phyloP scores from a whole-genome alignment of 1,284 basidiomycete genomes.

The Xanthoconium separans region DNA sequence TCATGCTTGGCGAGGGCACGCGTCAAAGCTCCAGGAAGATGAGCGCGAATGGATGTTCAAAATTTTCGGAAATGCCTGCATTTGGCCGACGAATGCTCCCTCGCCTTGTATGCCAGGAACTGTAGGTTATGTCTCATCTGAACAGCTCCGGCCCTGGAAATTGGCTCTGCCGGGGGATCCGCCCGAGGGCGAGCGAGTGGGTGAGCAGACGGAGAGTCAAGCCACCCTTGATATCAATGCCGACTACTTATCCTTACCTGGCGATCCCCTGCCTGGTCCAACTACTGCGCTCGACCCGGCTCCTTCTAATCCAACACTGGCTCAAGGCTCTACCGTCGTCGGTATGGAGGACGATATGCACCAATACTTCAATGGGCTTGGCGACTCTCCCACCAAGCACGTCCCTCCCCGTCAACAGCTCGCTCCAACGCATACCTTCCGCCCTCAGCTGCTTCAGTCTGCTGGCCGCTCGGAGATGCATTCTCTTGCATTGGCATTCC shows the following conservation, averaged over 20 bases:
- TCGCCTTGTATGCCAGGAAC: constrained; percentile 12
- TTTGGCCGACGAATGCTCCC: neutral
- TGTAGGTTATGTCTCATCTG: constrained; percentile 10
- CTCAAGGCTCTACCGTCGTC: constrained; percentile 2
- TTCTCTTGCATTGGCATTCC: constrained; percentile 3
- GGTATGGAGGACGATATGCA: constrained; percentile 27
- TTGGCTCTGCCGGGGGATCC: constrained; percentile 6
- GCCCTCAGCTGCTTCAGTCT: constrained; percentile 6
- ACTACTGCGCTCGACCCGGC: neutral
- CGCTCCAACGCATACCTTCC: constrained; percentile 5
- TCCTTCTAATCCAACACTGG: neutral
- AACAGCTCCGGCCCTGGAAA: constrained; percentile 18
- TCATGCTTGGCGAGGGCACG: constrained; percentile 21
- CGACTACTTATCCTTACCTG: neutral
- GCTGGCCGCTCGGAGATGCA: neutral
- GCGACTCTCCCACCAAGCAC: constrained; percentile 21
- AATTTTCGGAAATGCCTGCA: constrained; percentile 3
- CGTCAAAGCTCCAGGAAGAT: constrained; percentile 11
- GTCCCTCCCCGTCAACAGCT: neutral
- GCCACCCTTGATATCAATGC: neutral
- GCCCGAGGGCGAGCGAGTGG: neutral
- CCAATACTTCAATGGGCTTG: constrained; percentile 28
- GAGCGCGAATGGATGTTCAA: constrained; percentile 6
- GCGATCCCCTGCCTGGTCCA: neutral
- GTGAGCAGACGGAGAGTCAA: neutral